Evolutionary conservation across 306 rosid genomes (phyloP), one percentile per base, ranked within the genome.

Genomic region (Cucumis cinereus): DNA sequence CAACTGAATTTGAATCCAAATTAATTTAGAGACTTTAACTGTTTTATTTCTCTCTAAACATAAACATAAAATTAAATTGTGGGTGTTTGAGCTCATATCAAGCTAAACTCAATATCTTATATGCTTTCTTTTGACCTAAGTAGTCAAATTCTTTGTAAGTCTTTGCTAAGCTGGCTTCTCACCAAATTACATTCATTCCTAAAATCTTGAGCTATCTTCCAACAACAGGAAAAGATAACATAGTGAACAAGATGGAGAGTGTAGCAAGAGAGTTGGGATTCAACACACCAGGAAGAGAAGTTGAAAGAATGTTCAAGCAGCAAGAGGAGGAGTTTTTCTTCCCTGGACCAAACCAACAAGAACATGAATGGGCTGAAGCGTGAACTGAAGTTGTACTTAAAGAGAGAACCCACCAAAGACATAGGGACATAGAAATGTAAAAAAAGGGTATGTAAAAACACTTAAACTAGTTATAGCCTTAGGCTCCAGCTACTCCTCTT

Each of bases 291-390:
- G 72, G 50, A 41, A 66, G 17, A n/a, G 72, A 36, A 11, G 72
- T 66, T 19, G 72, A 38, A 38, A 66, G 50, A 38, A 66, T 66
- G 19, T 66, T 66, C 72, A 66, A 2, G 13, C 72, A 66, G 30
- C 72, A 66, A 66, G 50, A 66, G 5, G 72, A 66, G 10, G 72
- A 66, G 72, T 66, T 66, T 12, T 66, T 66, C 72, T 40, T 66
- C 52, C 72, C 72, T 19, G 72, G 72, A n/a, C 72, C 72, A 38
- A 11, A 3, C 19, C 72, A 38, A 10, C 72, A 66, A 35, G 49
- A 63, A 19, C 50, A 64, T 35, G 47, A 63, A 19, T 63, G 47
- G 71, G 49, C 71, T 36, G 71, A 36, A 1, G 71, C 49, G 26
- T 63, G 71, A 60, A 30, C 41, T 60, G 19, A 55, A 58, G 20